Percentiles rank a stretch among this genome's conserved stretches.
These are phyloP conservation scores for Geoglossum cookeanum DNA, from an alignment of 2,329 filamentous ascomycete species.

Conservation along the genomic window DNA sequence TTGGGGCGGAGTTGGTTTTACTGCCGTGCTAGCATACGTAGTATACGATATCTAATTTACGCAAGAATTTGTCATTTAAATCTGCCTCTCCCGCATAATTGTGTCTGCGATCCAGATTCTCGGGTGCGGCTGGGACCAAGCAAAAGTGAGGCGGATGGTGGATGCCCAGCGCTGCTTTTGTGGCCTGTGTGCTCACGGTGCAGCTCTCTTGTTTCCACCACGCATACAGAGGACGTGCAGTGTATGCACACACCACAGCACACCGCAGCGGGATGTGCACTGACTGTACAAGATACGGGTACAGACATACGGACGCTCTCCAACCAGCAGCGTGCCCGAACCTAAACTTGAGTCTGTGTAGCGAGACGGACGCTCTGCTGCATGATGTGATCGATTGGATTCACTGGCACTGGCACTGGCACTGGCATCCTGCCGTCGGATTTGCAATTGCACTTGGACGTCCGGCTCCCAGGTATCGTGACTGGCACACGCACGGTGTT, in stretches of 20 bases:
- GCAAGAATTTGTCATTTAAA: not conserved
- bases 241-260: not conserved
- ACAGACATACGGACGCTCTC: not conserved
- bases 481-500: not conserved
- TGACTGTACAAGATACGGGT: too few species aligned
- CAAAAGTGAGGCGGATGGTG: not conserved
- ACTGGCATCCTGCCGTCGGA: not conserved
- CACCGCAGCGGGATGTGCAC: not conserved
- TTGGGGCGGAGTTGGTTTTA: not conserved
- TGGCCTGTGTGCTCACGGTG: not conserved
- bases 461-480: not conserved
- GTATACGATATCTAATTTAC: too few species aligned
- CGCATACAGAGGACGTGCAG: not conserved
- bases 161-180: not conserved
- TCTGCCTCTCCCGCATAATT: not conserved
- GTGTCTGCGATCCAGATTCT: not conserved
- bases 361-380: not conserved
- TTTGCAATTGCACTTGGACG: not conserved
- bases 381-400: not conserved
- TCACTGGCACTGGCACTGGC: not conserved
- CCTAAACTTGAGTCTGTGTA: not conserved
- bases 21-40: not conserved
- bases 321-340: too few species aligned
- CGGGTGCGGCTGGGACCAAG: not conserved
- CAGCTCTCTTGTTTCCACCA: too few species aligned